phyloP scores from a whole-genome alignment of 495 filamentous ascomycete species.

The Hypoxylon trugodes region DNA sequence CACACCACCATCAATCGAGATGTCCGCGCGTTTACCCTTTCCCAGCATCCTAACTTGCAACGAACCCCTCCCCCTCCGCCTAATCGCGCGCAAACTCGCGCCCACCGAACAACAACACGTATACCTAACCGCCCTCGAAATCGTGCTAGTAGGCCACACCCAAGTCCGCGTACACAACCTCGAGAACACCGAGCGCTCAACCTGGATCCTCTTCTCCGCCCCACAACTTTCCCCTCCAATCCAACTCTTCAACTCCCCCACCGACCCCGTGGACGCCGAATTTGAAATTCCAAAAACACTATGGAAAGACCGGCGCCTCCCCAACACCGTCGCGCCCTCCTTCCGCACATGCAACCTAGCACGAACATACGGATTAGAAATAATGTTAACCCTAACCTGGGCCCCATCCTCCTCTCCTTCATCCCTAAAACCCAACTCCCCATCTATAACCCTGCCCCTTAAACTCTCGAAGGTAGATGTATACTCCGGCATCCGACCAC shows the following conservation, averaged over 20 bases:
- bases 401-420: constrained; percentile 30
- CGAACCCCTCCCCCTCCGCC: constrained; percentile 78
- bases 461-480: constrained; percentile 76
- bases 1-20: constrained; percentile 56
- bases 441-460: constrained; percentile 76
- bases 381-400: constrained; percentile 76
- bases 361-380: constrained; percentile 81
- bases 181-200: constrained; percentile 66
- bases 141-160: constrained; percentile 82
- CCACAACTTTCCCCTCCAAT: constrained; percentile 66
- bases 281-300: constrained; percentile 68
- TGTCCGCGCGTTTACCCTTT: constrained; percentile 86
- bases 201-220: constrained; percentile 73
- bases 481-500: constrained; percentile 91
- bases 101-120: constrained; percentile 63
- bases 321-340: constrained; percentile 82
- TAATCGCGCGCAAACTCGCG: constrained; percentile 79
- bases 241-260: constrained; percentile 62
- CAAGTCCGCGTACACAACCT: constrained; percentile 78
- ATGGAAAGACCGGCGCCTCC: constrained; percentile 75
- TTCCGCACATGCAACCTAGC: constrained; percentile 91
- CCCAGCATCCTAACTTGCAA: constrained; percentile 91
- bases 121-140: constrained; percentile 79
- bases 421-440: background rate
- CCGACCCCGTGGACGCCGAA: constrained; percentile 70